A percentile compares a stretch with the other conserved stretches of the same genome.
These are phyloP conservation scores for Zymoseptoria tritici DNA, from an alignment of 2,329 filamentous ascomycete species.

Conservation along the genomic window DNA sequence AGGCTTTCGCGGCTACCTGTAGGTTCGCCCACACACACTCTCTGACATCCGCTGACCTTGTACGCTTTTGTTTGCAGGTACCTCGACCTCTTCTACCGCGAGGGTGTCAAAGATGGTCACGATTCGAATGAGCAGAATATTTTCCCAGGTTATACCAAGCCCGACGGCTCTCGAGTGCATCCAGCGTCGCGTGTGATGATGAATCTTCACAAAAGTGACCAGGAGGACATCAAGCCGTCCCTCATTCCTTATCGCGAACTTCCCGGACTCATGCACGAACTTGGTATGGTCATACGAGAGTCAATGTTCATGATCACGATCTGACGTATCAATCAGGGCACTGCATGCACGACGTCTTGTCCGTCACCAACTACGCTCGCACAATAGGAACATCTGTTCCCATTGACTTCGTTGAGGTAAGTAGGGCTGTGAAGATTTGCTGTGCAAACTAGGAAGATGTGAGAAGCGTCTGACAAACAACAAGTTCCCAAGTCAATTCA, in stretches of 20 bases:
- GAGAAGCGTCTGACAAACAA: background rate
- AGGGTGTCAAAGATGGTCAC: background rate
- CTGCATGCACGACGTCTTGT: slow-evolving; percentile 3
- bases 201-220: slow-evolving; percentile 3
- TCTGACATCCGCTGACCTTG: too few relatives aligned
- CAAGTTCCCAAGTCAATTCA: slow-evolving; percentile 7
- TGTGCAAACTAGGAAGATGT: slow-evolving; percentile 1
- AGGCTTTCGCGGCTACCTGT: too few relatives aligned
- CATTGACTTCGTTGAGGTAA: too few relatives aligned
- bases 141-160: slow-evolving; percentile 2
- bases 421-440: too few relatives aligned
- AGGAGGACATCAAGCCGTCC: slow-evolving; percentile 1
- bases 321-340: too few relatives aligned
- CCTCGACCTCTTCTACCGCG: slow-evolving; percentile 8
- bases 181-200: slow-evolving; percentile 2
- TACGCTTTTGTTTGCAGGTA: slow-evolving; percentile 3
- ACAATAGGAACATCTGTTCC: background rate
- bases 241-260: slow-evolving; percentile 5
- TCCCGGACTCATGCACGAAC: slow-evolving; percentile 5
- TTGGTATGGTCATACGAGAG: background rate
- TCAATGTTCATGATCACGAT: too few relatives aligned
- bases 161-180: slow-evolving; percentile 6
- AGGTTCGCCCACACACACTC: too few relatives aligned
- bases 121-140: slow-evolving; percentile 1
- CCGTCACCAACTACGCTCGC: background rate